These are phyloP conservation scores for Macroventuria anomochaeta DNA, from an alignment of 2,329 filamentous ascomycete species.

Conservation along the genomic window DNA sequence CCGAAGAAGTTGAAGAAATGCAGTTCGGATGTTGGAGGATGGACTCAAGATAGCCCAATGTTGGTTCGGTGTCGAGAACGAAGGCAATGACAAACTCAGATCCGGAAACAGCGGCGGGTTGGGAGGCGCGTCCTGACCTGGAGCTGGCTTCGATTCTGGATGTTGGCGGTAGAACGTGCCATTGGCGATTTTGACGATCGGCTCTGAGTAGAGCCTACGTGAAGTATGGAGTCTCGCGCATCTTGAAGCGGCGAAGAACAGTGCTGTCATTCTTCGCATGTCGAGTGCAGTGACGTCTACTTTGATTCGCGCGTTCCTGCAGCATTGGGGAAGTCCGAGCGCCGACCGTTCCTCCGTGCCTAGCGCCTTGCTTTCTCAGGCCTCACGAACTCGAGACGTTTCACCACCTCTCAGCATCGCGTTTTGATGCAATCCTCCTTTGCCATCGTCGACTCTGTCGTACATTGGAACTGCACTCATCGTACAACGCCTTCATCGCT, in stretches of 20 bases:
- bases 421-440: constrained; percentile 7
- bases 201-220: constrained; percentile 26
- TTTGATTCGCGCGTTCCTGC: constrained; percentile 11
- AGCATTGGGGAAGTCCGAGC: not conserved
- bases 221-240: constrained; percentile 26
- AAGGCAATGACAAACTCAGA: constrained; percentile 73
- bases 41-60: constrained; percentile 88
- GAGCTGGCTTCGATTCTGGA: constrained; percentile 54
- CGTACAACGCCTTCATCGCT: not conserved
- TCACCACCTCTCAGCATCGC: constrained; percentile 10
- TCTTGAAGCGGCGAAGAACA: constrained; percentile 40
- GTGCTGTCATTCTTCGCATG: constrained; percentile 42
- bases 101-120: constrained; percentile 78
- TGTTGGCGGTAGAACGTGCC: constrained; percentile 84
- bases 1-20: constrained; percentile 78
- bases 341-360: constrained; percentile 7
- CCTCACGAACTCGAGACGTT: constrained; percentile 15
- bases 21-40: constrained; percentile 79
- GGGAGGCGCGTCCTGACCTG: constrained; percentile 52
- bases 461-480: not conserved
- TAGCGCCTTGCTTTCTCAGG: constrained; percentile 5
- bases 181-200: constrained; percentile 55
- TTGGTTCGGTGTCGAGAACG: constrained; percentile 57
- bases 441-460: not conserved
- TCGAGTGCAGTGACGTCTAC: constrained; percentile 22